Conservation (phyloP, 768 basidiomycete genomes). For the Xerocomellus chrysenteron region DNA sequence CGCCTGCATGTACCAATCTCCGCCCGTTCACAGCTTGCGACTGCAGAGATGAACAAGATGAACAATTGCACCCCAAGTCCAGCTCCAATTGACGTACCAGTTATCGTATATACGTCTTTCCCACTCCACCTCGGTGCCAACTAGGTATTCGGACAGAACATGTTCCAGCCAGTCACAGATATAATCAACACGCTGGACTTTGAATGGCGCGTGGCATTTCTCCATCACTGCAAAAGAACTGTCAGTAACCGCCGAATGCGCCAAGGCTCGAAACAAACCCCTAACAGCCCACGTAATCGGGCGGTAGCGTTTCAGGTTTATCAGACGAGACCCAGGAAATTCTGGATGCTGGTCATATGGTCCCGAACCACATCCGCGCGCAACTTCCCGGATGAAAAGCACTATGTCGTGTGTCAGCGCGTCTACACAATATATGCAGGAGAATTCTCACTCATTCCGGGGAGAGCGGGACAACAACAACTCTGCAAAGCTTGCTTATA, state of each 20-base stretch:
- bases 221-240: constrained; percentile 42
- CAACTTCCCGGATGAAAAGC: constrained; percentile 33
- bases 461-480: constrained; percentile 30
- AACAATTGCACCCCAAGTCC: background rate
- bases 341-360: constrained; percentile 26
- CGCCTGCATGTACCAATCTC: constrained; percentile 1
- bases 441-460: constrained; percentile 29
- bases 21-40: background rate
- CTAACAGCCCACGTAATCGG: constrained; percentile 41
- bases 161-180: constrained; percentile 43
- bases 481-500: constrained; percentile 33
- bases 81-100: constrained; percentile 19
- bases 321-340: constrained; percentile 28
- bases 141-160: constrained; percentile 25
- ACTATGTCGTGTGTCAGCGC: constrained; percentile 17
- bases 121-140: constrained; percentile 29
- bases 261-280: constrained; percentile 28
- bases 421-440: background rate
- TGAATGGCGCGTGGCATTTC: constrained; percentile 44
- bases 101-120: constrained; percentile 29
- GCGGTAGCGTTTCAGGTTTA: constrained; percentile 41
- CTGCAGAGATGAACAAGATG: constrained; percentile 6
- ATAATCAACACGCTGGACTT: constrained; percentile 33
- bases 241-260: background rate
- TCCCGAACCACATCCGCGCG: constrained; percentile 34